Evolutionary conservation across 805 yeast genomes (phyloP), one percentile per base, ranked within the genome.

Genomic region (Millerozyma acaciae): DNA sequence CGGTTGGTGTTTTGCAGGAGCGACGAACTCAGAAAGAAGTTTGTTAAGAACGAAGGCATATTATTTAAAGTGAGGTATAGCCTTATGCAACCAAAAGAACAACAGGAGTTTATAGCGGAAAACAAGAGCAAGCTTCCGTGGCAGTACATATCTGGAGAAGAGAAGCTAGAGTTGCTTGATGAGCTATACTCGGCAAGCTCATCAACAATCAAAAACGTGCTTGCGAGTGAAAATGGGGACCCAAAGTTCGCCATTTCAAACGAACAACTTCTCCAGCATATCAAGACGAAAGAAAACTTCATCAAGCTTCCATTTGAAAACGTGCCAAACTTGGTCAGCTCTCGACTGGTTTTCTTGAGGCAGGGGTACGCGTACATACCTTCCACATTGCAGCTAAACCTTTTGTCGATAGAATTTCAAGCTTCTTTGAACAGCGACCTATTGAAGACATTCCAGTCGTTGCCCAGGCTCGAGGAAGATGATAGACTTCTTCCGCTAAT

Each of bases 391-490:
- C 97, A 88, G 55, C 61, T 83, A 39, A 77, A 78, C 35, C 61
- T 90, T 33, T 63, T 93, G 19, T 60, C 82, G 0, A 72, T 68
- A 26, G 96, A 87, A 52, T 90, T 81, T 54, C 63, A 76, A 21
- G 70, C 65, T 24, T 55, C 63, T 35, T 61, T 89, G 33, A 53
- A 56, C 2, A 52, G 57, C 12, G 75, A 78, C 14, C 65, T 93
- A 43, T 60, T 78, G 15, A 60, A 68, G 29, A 85, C 97, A 0
- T 79, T 87, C 47, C 84, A 83, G 51, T 73, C 84, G 14, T 62
- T 88, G 34, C 94, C 96, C 5, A 70, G 89, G 8, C 64, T 90
- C 35, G 96, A 88, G 51, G 97, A 90, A 62, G 96, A 88, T 51
- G 94, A 88, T 53, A 69, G 99, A 37, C 61, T 93, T 28, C 62